Conservation (phyloP, 2,329 filamentous ascomycete species). For the Pseudonectria foliicola region DNA sequence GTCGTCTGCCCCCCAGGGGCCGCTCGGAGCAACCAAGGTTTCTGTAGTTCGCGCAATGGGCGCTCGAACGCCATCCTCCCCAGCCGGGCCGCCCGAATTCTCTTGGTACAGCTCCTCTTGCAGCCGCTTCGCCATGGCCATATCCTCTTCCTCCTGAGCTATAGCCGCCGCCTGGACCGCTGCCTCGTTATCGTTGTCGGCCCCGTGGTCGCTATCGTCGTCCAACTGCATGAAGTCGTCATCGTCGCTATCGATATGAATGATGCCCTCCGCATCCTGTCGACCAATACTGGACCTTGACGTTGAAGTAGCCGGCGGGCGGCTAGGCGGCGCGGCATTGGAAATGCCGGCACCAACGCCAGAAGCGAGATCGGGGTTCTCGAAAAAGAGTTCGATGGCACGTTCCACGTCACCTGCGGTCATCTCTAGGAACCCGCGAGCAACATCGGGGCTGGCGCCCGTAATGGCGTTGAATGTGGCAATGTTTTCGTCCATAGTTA, state of each 20-base stretch:
- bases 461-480: slow-evolving; percentile 78
- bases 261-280: slow-evolving; percentile 35
- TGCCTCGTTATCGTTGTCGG: slow-evolving; percentile 34
- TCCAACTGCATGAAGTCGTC: slow-evolving; percentile 37
- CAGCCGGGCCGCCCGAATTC: slow-evolving; percentile 27
- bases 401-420: slow-evolving; percentile 78
- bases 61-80: slow-evolving; percentile 65
- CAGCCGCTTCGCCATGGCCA: slow-evolving; percentile 81
- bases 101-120: slow-evolving; percentile 84
- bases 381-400: slow-evolving; percentile 84
- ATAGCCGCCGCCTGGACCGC: slow-evolving; percentile 33
- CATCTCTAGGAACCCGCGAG: slow-evolving; percentile 75
- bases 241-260: slow-evolving; percentile 48
- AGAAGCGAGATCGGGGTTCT: slow-evolving; percentile 65
- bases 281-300: slow-evolving; percentile 20
- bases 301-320: slow-evolving; percentile 24
- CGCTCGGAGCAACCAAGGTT: slow-evolving; percentile 70
- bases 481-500: slow-evolving; percentile 63
- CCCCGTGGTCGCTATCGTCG: slow-evolving; percentile 31
- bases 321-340: slow-evolving; percentile 8
- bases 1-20: slow-evolving; percentile 40
- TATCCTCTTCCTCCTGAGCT: slow-evolving; percentile 75
- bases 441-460: slow-evolving; percentile 63
- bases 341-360: slow-evolving; percentile 28
- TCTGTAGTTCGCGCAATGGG: slow-evolving; percentile 89